Percentiles rank a stretch among this genome's conserved stretches.
phyloP scores from a whole-genome alignment of 176 grass and related monocot species.

The Leersia perrieri region DNA sequence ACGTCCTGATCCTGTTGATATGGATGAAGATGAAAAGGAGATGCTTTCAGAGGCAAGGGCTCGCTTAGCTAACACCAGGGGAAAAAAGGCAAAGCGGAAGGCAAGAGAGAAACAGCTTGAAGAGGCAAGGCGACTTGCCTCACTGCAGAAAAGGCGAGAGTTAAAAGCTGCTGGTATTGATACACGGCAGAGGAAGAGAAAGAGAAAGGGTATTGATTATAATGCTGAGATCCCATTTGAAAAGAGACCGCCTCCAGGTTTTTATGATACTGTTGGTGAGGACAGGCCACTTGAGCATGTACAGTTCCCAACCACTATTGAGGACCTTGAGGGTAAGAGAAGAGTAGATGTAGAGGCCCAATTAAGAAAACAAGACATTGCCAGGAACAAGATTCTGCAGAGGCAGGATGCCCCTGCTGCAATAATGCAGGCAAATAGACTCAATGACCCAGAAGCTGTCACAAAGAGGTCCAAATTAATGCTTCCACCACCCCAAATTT shows the following conservation, averaged over 20 bases:
- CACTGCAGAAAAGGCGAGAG: constrained; percentile 88
- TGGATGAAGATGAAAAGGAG: constrained; percentile 98
- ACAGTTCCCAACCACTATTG: constrained; percentile 88
- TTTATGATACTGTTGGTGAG: constrained; percentile 79
- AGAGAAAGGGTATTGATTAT: constrained; percentile 92
- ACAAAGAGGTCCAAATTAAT: constrained; percentile 89
- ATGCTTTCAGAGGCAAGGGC: constrained; percentile 97
- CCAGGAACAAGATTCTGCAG: constrained; percentile 84
- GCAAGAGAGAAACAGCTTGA: constrained; percentile 96
- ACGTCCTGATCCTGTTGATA: constrained; percentile 91
- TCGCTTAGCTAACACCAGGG: constrained; percentile 85
- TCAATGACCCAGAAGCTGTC: constrained; percentile 95
- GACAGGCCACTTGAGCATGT: constrained; percentile 56
- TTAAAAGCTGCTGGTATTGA: constrained; percentile 90
- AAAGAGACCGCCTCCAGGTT: constrained; percentile 82
- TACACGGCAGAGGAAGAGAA: constrained; percentile 66
- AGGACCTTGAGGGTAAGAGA: constrained; percentile 91
- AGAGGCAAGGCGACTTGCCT: constrained; percentile 89
- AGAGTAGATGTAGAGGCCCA: constrained; percentile 80
- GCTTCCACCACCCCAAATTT: constrained; percentile 92
- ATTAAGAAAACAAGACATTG: constrained; percentile 85
- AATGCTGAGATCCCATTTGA: constrained; percentile 91
- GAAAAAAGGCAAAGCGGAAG: constrained; percentile 94
- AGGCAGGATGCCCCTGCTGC: constrained; percentile 89
- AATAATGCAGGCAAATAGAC: constrained; percentile 92